Evolutionary conservation across 805 yeast genomes (phyloP).

Genomic region (Kazachstania taianensis): DNA sequence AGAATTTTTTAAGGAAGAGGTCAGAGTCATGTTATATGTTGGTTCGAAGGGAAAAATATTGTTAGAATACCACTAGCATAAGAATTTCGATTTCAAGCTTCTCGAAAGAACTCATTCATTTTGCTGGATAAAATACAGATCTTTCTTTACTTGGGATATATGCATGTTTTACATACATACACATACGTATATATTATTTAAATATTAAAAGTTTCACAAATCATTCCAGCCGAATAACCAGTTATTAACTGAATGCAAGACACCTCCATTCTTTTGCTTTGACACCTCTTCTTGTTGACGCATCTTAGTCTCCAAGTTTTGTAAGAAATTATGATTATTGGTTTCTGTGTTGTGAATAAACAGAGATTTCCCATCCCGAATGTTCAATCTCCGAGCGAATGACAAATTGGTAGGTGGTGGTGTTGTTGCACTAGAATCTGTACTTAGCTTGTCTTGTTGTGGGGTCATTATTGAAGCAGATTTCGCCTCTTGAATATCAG

Average conservation of each 20-base stretch:
- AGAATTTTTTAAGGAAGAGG: not conserved
- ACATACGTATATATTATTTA: not conserved
- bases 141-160: too few relatives aligned
- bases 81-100: too few relatives aligned
- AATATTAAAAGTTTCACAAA: slow-evolving; percentile 14
- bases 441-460: not conserved
- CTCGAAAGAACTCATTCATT: too few relatives aligned
- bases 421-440: not conserved
- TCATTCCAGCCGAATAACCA: slow-evolving; percentile 51
- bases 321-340: slow-evolving; percentile 19
- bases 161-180: not conserved
- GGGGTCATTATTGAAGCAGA: not conserved
- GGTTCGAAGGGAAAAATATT: slow-evolving; percentile 7
- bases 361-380: slow-evolving; percentile 36
- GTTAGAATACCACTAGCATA: too few relatives aligned
- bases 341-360: slow-evolving; percentile 25
- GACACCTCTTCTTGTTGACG: slow-evolving; percentile 19
- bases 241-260: slow-evolving; percentile 32
- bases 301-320: slow-evolving; percentile 22
- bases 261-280: slow-evolving; percentile 10
- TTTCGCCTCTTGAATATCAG: not conserved
- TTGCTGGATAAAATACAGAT: too few relatives aligned
- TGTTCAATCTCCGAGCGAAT: slow-evolving; percentile 25
- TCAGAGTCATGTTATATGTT: slow-evolving; percentile 2
- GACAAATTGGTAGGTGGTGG: slow-evolving; percentile 4